Conservation (phyloP, 2,329 filamentous ascomycete species). For the Microsporum canis region DNA sequence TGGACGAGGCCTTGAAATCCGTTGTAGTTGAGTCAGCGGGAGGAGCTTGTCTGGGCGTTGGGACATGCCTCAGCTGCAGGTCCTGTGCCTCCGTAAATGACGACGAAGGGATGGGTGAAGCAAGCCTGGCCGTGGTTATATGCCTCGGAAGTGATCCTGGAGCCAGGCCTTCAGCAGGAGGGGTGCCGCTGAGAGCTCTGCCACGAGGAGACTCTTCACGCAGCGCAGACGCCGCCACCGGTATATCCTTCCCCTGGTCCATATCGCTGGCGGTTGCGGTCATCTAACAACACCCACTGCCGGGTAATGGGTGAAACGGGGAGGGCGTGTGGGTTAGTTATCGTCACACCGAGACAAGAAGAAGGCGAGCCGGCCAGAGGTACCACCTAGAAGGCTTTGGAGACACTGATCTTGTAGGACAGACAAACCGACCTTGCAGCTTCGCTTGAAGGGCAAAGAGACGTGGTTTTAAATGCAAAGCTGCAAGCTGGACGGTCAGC, state of each 20-base stretch:
- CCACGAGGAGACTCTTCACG: slow-evolving; percentile 16
- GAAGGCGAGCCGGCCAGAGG: background rate
- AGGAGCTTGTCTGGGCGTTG: slow-evolving; percentile 30
- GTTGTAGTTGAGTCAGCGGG: slow-evolving; percentile 44
- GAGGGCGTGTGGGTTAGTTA: background rate
- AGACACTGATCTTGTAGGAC: background rate
- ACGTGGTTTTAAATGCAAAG: background rate
- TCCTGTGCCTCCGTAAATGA: slow-evolving; percentile 29
- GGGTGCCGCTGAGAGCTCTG: slow-evolving; percentile 11
- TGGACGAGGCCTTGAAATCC: slow-evolving; percentile 49
- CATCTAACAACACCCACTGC: background rate
- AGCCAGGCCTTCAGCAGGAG: slow-evolving; percentile 20
- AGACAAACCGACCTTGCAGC: background rate
- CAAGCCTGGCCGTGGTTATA: slow-evolving; percentile 44
- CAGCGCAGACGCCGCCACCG: slow-evolving; percentile 18
- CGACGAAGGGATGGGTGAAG: slow-evolving; percentile 44
- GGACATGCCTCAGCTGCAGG: slow-evolving; percentile 38
- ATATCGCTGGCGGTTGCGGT: background rate
- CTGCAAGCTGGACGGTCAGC: background rate
- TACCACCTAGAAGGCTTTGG: background rate
- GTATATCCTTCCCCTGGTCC: slow-evolving; percentile 13
- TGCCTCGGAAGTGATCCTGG: slow-evolving; percentile 38
- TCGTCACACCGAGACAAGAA: background rate
- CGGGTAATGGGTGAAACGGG: background rate
- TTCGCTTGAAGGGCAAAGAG: background rate